phyloP scores from a whole-genome alignment of 768 basidiomycete genomes.

The Harrya chromipes region DNA sequence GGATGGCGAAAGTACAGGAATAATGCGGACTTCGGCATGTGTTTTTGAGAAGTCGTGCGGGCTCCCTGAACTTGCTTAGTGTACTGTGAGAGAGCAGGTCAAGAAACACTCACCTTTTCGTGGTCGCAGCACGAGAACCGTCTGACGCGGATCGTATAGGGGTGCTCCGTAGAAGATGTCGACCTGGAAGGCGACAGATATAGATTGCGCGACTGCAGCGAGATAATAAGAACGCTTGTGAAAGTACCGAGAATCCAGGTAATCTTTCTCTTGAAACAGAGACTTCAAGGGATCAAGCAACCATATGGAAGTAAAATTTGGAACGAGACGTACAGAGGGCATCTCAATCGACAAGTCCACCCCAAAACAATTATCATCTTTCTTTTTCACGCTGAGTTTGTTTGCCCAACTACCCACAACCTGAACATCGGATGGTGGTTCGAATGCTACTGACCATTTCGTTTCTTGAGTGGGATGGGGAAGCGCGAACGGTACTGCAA shows the following conservation, averaged over 20 bases:
- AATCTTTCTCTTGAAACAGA: conserved; percentile 96
- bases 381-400: conserved; percentile 67
- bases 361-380: conserved; percentile 59
- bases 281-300: conserved; percentile 34
- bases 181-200: conserved; percentile 48
- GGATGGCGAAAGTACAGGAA: conserved; percentile 57
- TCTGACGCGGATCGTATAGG: conserved; percentile 59
- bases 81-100: conserved; percentile 20
- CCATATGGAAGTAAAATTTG: background rate
- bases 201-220: conserved; percentile 65
- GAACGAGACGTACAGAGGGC: conserved; percentile 59
- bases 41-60: conserved; percentile 63
- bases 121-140: conserved; percentile 60
- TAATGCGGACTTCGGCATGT: conserved; percentile 68
- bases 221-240: conserved; percentile 92
- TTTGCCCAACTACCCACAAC: conserved; percentile 88
- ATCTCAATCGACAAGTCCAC: conserved; percentile 86
- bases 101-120: conserved; percentile 42
- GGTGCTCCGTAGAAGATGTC: conserved; percentile 61
- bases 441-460: conserved; percentile 87
- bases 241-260: conserved; percentile 84
- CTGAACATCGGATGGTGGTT: conserved; percentile 70
- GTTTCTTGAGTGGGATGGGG: conserved; percentile 74
- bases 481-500: conserved; percentile 65
- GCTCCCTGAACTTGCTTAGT: conserved; percentile 38